Evolutionary conservation across 2,329 filamentous ascomycete species (phyloP), one percentile per base, ranked within the genome.

Genomic region (Alternaria longipes): DNA sequence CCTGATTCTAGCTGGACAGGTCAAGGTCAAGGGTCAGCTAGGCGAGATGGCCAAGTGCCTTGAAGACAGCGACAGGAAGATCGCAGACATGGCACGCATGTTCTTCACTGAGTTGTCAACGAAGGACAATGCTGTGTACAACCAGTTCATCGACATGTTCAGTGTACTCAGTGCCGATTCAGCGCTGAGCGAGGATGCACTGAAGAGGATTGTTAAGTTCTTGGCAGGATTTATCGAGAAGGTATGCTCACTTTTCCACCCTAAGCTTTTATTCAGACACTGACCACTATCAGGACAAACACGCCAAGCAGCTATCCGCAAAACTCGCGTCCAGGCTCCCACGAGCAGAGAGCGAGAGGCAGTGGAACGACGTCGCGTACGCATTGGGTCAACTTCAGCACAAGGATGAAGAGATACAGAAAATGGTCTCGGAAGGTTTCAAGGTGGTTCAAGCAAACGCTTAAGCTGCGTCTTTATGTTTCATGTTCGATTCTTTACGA

Each of bases 101-200:
- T 99, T 99, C 87, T 99, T 99, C 80, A 94, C 93, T 0, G 95
- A 99, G 80, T 86, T 99, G 56, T 93, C 94, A 63, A 97, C 93
- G 69, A 99, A 99, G 83, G 95, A 99, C 78, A 99, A 99, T 75
- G 95, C 95, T 3, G 93, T 99, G 3, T 99, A 99, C 80, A 99
- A 99, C 78, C 94, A 99, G 81, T 99, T 99, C 80, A 93, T 99
- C 28, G 95, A 99, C 77, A 98, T 99, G 92, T 99, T 99, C 80
- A 94, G 91, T 74, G 82, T 98, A 66, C 84, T 99, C 47, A 95
- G 92, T 59, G 91, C 93, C 0, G 94, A 96, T 70, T 87, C 87
- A 54, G 87, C 84, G 30, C 84, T 99, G 67, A 89, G 93, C 9
- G 94, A 97, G 77, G 93, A 97, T 70, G 88, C 91, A 24, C 90